Conservation (phyloP, 805 yeast genomes). For the Sugiyamaella americana region DNA sequence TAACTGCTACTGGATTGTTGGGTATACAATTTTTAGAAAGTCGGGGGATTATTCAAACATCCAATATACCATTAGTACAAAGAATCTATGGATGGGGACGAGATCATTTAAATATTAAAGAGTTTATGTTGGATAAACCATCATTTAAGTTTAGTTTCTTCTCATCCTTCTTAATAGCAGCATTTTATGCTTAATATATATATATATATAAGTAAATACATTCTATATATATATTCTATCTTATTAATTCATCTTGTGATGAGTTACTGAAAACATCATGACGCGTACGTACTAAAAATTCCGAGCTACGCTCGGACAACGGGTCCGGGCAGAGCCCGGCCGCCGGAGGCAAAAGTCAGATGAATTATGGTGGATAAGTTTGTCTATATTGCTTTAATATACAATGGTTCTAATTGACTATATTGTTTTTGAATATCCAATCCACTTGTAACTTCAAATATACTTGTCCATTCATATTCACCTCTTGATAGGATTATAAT, state of each 20-base stretch:
- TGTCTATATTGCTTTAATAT: conserved; percentile 15
- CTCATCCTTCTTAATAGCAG: conserved; percentile 33
- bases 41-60: conserved; percentile 38
- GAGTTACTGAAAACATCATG: too few species aligned
- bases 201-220: too few species aligned
- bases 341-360: too few species aligned
- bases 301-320: too few species aligned
- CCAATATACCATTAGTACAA: conserved; percentile 17
- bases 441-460: conserved; percentile 41
- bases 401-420: conserved; percentile 20
- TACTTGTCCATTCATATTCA: conserved; percentile 72
- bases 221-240: too few species aligned
- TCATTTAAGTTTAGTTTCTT: conserved; percentile 55
- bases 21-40: conserved; percentile 49
- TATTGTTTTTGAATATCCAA: conserved; percentile 14
- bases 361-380: not conserved
- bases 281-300: too few species aligned
- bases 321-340: too few species aligned
- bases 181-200: conserved; percentile 29
- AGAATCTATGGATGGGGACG: conserved; percentile 11
- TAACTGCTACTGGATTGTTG: conserved; percentile 42
- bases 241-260: too few species aligned
- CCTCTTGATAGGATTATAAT: conserved; percentile 69
- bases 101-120: conserved; percentile 16
- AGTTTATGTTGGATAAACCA: conserved; percentile 33